These are phyloP conservation scores for Kazachstania sp. DNA, from an alignment of 1,139 yeast species.

Conservation along the genomic window DNA sequence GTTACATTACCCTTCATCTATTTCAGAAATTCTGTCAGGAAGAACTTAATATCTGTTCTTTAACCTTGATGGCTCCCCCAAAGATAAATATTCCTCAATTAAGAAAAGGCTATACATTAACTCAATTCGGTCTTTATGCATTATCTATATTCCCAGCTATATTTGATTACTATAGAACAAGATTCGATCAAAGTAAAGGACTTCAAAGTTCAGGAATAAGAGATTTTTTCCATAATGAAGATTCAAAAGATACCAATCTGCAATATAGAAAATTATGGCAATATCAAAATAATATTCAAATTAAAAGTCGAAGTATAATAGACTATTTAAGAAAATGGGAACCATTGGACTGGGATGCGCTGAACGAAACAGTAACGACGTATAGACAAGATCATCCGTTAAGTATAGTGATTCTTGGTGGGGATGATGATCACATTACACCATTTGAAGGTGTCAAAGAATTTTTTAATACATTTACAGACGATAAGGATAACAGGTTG, in stretches of 20 bases:
- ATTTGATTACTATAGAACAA: slow-evolving; percentile 23
- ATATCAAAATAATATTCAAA: slow-evolving; percentile 24
- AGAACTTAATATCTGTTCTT: slow-evolving; percentile 5
- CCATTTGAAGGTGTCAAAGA: slow-evolving; percentile 9
- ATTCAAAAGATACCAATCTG: slow-evolving; percentile 5
- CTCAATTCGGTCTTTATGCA: slow-evolving; percentile 12
- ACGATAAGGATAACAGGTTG: slow-evolving; percentile 7
- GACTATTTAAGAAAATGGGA: slow-evolving; percentile 29
- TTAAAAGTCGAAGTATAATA: slow-evolving; percentile 21
- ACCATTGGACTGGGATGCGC: slow-evolving; percentile 17
- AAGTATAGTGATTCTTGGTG: slow-evolving; percentile 12
- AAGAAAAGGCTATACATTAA: slow-evolving; percentile 8
- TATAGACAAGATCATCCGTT: background rate
- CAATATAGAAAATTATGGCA: slow-evolving; percentile 24
- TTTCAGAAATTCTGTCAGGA: slow-evolving; percentile 4
- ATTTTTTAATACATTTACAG: slow-evolving; percentile 8
- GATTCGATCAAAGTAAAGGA: slow-evolving; percentile 28
- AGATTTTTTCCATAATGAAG: slow-evolving; percentile 18
- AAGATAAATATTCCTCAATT: slow-evolving; percentile 15
- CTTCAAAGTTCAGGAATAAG: slow-evolving; percentile 27
- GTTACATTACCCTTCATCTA: slow-evolving; percentile 21
- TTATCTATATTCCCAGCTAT: slow-evolving; percentile 19
- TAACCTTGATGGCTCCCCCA: slow-evolving; percentile 23
- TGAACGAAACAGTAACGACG: slow-evolving; percentile 2
- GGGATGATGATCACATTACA: slow-evolving; percentile 17